A percentile compares a stretch with the other conserved stretches of the same genome.
Conservation (phyloP, 1,139 yeast genomes). For the Nadsonia starkeyi-henricii region DNA sequence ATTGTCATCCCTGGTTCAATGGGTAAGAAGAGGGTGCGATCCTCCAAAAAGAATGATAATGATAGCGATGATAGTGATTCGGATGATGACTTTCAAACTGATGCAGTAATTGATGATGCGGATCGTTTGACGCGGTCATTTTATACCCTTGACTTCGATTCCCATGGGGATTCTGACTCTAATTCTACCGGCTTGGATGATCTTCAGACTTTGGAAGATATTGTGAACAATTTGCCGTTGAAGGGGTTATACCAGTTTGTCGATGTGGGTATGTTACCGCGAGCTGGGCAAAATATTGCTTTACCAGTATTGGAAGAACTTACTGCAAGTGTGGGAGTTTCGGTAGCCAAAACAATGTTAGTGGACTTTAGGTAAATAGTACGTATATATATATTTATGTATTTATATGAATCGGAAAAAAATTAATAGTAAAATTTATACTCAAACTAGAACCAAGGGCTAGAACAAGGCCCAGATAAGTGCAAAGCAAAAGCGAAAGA, state of each 20-base stretch:
- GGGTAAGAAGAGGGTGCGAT: background rate
- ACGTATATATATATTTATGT: no score
- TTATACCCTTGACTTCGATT: background rate
- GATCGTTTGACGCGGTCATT: background rate
- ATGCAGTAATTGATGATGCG: background rate
- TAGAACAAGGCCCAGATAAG: no score
- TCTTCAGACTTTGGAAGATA: conserved; percentile 1
- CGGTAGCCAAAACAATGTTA: conserved; percentile 3
- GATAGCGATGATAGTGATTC: conserved; percentile 1
- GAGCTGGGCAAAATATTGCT: background rate
- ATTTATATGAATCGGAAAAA: no score
- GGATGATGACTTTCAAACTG: conserved; percentile 1
- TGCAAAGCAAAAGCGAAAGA: no score
- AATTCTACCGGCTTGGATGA: conserved; percentile 5
- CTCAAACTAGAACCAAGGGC: no score
- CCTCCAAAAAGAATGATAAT: conserved; percentile 6
- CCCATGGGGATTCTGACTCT: background rate
- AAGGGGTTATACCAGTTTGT: conserved; percentile 3
- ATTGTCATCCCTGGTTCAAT: background rate
- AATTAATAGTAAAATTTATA: no score
- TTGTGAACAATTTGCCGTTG: background rate
- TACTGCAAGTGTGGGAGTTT: conserved; percentile 7
- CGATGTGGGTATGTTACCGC: background rate
- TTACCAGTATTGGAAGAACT: conserved; percentile 5
- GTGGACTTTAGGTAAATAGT: background rate